A percentile compares a stretch with the other conserved stretches of the same genome.
Conservation (phyloP, 2,329 filamentous ascomycete species). For the Diaporthe aspalathi region DNA sequence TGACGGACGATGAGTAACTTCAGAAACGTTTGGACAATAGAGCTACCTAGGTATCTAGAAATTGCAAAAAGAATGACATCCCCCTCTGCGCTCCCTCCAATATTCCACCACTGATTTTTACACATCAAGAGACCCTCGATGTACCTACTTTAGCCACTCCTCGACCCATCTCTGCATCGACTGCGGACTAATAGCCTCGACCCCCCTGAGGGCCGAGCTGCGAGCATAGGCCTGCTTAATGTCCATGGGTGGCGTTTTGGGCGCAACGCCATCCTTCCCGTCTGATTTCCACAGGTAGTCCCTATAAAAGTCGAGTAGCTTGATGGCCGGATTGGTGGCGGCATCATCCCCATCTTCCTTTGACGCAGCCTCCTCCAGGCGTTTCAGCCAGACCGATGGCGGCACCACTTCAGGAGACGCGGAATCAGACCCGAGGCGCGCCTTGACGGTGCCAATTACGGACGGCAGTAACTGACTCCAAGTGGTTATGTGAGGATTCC, state of each 20-base stretch:
- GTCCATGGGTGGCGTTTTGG: not conserved
- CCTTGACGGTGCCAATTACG: not conserved
- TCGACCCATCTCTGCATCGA: slow-evolving; percentile 51
- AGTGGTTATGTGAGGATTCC: not conserved
- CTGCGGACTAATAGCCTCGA: slow-evolving; percentile 45
- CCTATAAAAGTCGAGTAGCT: slow-evolving; percentile 47
- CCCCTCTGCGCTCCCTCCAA: no score
- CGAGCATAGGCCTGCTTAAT: not conserved
- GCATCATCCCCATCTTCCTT: slow-evolving; percentile 38
- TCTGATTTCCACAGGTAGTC: slow-evolving; percentile 38
- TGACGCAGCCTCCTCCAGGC: slow-evolving; percentile 18
- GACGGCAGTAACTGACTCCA: not conserved
- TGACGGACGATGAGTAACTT: not conserved
- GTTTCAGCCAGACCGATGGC: slow-evolving; percentile 39
- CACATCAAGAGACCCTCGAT: no score
- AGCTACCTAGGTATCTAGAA: no score
- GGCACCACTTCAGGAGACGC: slow-evolving; percentile 3
- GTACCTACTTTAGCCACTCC: no score
- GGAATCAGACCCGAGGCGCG: not conserved
- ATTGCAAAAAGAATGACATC: no score
- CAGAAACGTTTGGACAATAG: no score
- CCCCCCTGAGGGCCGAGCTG: slow-evolving; percentile 45
- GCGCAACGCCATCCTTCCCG: slow-evolving; percentile 1
- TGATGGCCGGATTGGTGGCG: slow-evolving; percentile 45
- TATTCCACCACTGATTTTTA: no score